Percentiles rank a stretch among this genome's conserved stretches.
These are phyloP conservation scores for Magnusiomyces suaveolens DNA, from an alignment of 1,139 yeast genomes.

Conservation along the genomic window DNA sequence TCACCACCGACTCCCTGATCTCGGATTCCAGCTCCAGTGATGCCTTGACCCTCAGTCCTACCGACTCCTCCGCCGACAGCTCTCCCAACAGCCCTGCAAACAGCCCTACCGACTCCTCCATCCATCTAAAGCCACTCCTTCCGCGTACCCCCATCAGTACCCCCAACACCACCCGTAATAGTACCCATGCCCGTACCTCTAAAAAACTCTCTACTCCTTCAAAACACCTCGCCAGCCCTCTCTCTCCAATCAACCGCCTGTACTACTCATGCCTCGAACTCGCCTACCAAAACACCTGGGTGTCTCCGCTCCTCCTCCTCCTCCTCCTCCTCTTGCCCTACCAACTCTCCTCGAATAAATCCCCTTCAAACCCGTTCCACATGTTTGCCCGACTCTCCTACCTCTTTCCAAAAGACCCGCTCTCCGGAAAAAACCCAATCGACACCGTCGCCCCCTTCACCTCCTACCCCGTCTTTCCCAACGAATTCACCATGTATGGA, in stretches of 20 bases:
- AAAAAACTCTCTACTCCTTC: not conserved
- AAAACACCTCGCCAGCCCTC: not conserved
- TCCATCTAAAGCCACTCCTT: too few species aligned
- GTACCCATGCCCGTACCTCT: too few species aligned
- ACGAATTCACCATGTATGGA: slow-evolving; percentile 45
- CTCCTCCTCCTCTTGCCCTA: slow-evolving; percentile 32
- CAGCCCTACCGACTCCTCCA: too few species aligned
- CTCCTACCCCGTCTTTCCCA: slow-evolving; percentile 7
- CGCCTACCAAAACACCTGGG: slow-evolving; percentile 68
- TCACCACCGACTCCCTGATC: slow-evolving; percentile 4
- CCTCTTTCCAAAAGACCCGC: slow-evolving; percentile 32
- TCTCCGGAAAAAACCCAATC: slow-evolving; percentile 1
- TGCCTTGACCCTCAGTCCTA: too few species aligned
- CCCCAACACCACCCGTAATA: too few species aligned
- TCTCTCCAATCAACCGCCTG: slow-evolving; percentile 28
- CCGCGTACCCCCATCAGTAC: too few species aligned
- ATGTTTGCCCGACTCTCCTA: slow-evolving; percentile 65
- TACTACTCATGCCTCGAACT: slow-evolving; percentile 52
- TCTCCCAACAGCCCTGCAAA: too few species aligned
- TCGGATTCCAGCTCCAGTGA: not conserved
- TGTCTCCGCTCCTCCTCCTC: slow-evolving; percentile 47
- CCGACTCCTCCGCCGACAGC: too few species aligned
- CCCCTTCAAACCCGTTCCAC: slow-evolving; percentile 52
- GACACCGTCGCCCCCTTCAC: not conserved
- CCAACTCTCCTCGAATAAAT: slow-evolving; percentile 33